Conservation (phyloP, 2,329 filamentous ascomycete species). For the Exophiala aquamarina region DNA sequence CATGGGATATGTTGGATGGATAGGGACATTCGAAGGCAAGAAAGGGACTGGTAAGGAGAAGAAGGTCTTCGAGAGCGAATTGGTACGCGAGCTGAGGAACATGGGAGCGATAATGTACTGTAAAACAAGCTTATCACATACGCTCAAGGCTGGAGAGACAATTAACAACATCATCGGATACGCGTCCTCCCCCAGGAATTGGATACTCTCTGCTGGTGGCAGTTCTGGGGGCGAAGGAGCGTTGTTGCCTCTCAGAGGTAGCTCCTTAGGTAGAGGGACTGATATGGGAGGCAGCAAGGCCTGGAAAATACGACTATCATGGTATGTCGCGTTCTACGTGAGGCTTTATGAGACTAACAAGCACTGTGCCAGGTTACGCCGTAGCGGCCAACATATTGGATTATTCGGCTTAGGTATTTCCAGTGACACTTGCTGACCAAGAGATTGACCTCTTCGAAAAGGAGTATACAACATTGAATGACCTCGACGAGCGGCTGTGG, state of each 20-base stretch:
- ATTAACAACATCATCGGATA: constrained; percentile 40
- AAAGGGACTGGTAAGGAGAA: constrained; percentile 48
- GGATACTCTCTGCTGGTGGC: constrained; percentile 60
- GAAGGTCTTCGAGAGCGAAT: constrained; percentile 49
- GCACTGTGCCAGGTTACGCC: constrained; percentile 27
- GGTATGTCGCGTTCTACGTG: constrained; percentile 33
- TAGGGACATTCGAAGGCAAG: constrained; percentile 48
- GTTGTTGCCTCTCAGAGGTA: constrained; percentile 57
- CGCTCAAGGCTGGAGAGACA: constrained; percentile 37
- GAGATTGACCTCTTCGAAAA: constrained; percentile 36
- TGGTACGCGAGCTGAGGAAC: constrained; percentile 46
- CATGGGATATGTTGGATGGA: constrained; percentile 21
- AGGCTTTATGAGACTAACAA: constrained; percentile 35
- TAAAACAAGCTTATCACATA: constrained; percentile 57
- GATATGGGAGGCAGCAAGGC: constrained; percentile 53
- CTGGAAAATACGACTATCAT: constrained; percentile 39
- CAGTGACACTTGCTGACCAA: constrained; percentile 49
- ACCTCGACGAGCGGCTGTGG: constrained; percentile 48
- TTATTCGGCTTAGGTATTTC: constrained; percentile 63
- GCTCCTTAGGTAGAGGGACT: constrained; percentile 60
- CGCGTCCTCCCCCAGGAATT: constrained; percentile 38
- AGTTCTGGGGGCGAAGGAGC: constrained; percentile 65
- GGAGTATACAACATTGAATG: constrained; percentile 40
- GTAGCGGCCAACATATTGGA: constrained; percentile 66
- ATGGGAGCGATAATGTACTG: constrained; percentile 57